phyloP scores from a whole-genome alignment of 2,329 filamentous ascomycete genomes.

The Tolypocladium pustulatum region DNA sequence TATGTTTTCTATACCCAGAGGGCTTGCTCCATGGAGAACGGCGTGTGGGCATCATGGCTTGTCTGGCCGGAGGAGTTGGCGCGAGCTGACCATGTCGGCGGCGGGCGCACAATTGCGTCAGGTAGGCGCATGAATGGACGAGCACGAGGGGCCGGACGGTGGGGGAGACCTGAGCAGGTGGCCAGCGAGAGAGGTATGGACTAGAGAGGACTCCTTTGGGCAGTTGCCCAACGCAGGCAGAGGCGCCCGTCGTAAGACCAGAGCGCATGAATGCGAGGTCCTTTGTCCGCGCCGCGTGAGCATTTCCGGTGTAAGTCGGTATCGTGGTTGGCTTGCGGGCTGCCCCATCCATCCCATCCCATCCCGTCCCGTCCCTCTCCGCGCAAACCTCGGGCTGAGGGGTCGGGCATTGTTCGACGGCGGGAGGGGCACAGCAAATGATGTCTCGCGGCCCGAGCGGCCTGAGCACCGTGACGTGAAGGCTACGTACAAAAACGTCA shows the following conservation, averaged over 20 bases:
- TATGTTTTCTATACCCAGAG: constrained; percentile 2
- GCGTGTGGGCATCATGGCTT: neutral
- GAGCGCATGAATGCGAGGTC: neutral
- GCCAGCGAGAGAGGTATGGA: neutral
- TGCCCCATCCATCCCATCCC: neutral
- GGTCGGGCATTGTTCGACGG: neutral
- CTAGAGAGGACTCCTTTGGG: neutral
- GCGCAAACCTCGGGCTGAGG: neutral
- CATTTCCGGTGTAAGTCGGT: constrained; percentile 8
- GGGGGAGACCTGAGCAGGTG: neutral
- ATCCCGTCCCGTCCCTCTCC: neutral
- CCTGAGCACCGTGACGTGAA: neutral
- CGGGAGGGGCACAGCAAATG: neutral
- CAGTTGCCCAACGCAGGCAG: neutral
- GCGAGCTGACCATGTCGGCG: neutral
- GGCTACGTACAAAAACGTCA: too few relatives aligned
- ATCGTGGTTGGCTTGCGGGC: constrained; percentile 5
- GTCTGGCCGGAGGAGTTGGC: neutral
- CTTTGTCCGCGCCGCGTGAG: neutral
- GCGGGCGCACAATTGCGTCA: neutral
- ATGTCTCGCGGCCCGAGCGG: neutral
- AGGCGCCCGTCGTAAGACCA: neutral
- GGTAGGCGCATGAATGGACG: neutral
- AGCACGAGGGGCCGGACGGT: neutral
- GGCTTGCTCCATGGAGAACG: neutral